Evolutionary conservation across 139 green algal species (phyloP).

Genomic region (Asterochloris sp.): DNA sequence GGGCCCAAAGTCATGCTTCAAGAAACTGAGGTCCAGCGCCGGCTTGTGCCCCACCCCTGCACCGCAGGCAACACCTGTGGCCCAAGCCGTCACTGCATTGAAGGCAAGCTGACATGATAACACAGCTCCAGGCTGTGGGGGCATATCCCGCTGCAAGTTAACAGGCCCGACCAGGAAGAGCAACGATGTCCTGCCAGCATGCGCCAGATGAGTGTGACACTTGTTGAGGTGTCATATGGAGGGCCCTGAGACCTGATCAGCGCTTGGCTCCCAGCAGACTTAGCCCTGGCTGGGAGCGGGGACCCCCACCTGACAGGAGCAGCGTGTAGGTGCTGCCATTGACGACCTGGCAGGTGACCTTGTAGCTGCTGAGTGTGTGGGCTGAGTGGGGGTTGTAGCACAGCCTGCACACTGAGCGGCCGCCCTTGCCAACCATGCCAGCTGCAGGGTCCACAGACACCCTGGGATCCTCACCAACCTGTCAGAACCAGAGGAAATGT

Average conservation of each 20-base stretch:
- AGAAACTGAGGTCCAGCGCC: slow-evolving; percentile 62
- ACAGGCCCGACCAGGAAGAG: too few relatives aligned
- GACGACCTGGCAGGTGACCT: slow-evolving; percentile 51
- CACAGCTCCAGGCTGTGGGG: too few relatives aligned
- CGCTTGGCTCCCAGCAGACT: too few relatives aligned
- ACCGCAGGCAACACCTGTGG: background rate
- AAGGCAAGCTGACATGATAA: too few relatives aligned
- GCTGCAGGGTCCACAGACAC: slow-evolving; percentile 53
- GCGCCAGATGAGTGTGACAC: too few relatives aligned
- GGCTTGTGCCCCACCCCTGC: slow-evolving; percentile 64
- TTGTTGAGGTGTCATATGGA: too few relatives aligned
- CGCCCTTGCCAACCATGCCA: slow-evolving; percentile 57
- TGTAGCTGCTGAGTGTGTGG: slow-evolving; percentile 50
- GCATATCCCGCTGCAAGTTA: too few relatives aligned
- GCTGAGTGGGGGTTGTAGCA: slow-evolving; percentile 54
- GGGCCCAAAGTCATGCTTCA: slow-evolving; percentile 65
- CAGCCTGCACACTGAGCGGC: slow-evolving; percentile 58
- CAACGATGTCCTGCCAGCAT: too few relatives aligned
- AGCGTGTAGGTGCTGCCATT: slow-evolving; percentile 37
- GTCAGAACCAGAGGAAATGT: background rate
- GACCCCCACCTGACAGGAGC: slow-evolving; percentile 12
- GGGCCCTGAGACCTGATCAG: too few relatives aligned
- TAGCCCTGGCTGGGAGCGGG: background rate
- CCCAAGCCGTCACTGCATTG: too few relatives aligned
- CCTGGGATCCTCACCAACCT: slow-evolving; percentile 43